Conservation (phyloP, 2,329 filamentous ascomycete genomes). For the Xylariaceae sp. region DNA sequence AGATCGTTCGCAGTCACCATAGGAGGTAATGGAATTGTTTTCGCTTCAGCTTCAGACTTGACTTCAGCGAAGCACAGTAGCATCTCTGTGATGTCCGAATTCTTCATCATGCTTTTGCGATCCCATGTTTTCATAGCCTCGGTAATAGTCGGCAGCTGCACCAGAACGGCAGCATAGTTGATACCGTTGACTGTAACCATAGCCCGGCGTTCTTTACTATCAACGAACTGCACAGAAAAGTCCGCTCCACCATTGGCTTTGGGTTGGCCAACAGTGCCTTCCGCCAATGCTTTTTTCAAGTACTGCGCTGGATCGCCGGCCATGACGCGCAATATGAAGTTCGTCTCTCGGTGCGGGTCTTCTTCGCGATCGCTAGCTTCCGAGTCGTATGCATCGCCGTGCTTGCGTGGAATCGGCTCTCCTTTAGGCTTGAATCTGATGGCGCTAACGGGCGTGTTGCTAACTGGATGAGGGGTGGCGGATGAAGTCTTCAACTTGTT, state of each 20-base stretch:
- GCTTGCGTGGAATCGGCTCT: constrained; percentile 61
- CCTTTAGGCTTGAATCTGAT: constrained; percentile 61
- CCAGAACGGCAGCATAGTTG: constrained; percentile 70
- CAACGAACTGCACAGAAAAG: constrained; percentile 74
- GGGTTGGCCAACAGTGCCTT: constrained; percentile 68
- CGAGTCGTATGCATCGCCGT: constrained; percentile 91
- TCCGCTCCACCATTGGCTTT: constrained; percentile 65
- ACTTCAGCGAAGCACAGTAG: constrained; percentile 70
- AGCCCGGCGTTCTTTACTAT: constrained; percentile 66
- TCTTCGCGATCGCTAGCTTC: constrained; percentile 85
- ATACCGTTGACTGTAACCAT: constrained; percentile 64
- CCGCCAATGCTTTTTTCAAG: constrained; percentile 67
- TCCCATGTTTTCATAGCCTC: constrained; percentile 95
- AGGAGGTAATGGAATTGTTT: constrained; percentile 60
- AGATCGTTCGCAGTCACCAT: constrained; percentile 61
- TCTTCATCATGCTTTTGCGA: constrained; percentile 80
- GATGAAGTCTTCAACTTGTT: constrained; percentile 31
- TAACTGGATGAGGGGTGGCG: constrained; percentile 29
- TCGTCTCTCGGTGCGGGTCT: constrained; percentile 84
- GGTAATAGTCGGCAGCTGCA: constrained; percentile 80
- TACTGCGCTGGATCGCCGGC: constrained; percentile 84
- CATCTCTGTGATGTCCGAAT: constrained; percentile 85
- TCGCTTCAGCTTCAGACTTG: constrained; percentile 59
- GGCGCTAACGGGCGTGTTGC: constrained; percentile 32
- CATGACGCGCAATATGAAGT: constrained; percentile 83